Base-by-base conservation (phyloP, 2,329 filamentous ascomycete genomes). In the Beauveria asiatica region DNA sequence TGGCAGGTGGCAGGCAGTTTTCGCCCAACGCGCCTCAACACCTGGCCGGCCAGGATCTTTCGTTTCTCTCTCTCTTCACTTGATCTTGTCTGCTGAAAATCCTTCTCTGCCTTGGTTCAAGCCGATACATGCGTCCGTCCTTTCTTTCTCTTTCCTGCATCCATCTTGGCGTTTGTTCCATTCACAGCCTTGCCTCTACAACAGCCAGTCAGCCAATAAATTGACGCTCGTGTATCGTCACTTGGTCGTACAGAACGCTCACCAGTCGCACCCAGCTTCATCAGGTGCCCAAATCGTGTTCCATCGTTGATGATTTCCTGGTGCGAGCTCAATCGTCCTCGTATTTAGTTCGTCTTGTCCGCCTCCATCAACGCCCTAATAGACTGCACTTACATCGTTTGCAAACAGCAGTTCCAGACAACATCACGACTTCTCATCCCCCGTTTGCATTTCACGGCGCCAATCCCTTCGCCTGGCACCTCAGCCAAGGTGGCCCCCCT, bases 1-100 rank as follows among this genome's bases (percentile, higher is more conserved):
- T 58, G 56, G 56, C 56, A 58, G 56, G 56, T 58, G 56, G 56
- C 56, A 58, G 56, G 42, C 53, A 48, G 25, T 48, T 48, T 56
- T 56, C n/a, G 53, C 53, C 53, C 53, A 56, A 56, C 53, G 53
- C 44, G 53, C 53, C 42, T 56, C 53, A 33, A 37, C 42, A 55
- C 27, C 53, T 45, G 41, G 33, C 16, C 53, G 37, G 37, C 17
- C 52, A 44, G 17, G 10, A 33, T 33, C 30, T 33, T 13, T 39
- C 27, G 10, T 48, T 37, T 48, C 30, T 25, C 27, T 48, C 7
- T 23, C 27, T 48, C 7, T 16, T 42, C 30, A 11, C 51, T 17
- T 54, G 11, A 17, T 50, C 21, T 30, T 50, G n/a, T 17, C 33
- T 33, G 11, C 17, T 9, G n/a, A 10, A n/a, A 13, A 33, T 13